A percentile compares a stretch with the other conserved stretches of the same genome.
Conservation (phyloP, 176 grass and related monocot species). For the Thalia dealbata region DNA sequence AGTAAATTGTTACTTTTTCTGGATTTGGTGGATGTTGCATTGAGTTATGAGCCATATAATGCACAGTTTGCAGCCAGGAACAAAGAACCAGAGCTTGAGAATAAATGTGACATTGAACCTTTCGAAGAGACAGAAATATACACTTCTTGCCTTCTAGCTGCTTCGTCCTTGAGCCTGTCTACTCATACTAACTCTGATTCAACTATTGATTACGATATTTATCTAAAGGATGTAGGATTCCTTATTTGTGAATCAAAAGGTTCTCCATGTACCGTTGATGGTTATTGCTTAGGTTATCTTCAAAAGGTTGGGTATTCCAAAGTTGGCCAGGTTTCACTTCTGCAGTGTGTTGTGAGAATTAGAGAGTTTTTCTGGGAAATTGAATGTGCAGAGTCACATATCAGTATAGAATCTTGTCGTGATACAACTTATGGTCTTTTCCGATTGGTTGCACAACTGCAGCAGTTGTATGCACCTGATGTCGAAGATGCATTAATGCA, state of each 20-base stretch:
- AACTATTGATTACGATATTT: slow-evolving; percentile 54
- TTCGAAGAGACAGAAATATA: slow-evolving; percentile 18
- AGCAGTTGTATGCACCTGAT: slow-evolving; percentile 85
- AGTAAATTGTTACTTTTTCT: slow-evolving; percentile 58
- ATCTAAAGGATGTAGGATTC: slow-evolving; percentile 78
- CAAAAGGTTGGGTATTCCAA: slow-evolving; percentile 51
- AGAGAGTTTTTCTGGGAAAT: slow-evolving; percentile 59
- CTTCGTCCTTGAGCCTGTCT: slow-evolving; percentile 77
- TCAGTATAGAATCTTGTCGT: slow-evolving; percentile 59
- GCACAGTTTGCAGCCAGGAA: slow-evolving; percentile 23
- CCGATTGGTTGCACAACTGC: slow-evolving; percentile 59
- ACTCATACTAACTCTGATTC: slow-evolving; percentile 42
- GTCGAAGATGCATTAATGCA: slow-evolving; percentile 71
- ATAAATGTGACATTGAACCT: slow-evolving; percentile 26
- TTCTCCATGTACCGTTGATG: slow-evolving; percentile 34
- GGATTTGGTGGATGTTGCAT: slow-evolving; percentile 79
- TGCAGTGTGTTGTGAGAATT: slow-evolving; percentile 55
- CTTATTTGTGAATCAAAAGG: slow-evolving; percentile 58
- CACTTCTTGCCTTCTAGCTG: slow-evolving; percentile 78
- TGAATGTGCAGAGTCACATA: slow-evolving; percentile 68
- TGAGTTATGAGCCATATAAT: slow-evolving; percentile 80
- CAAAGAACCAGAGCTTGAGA: slow-evolving; percentile 28
- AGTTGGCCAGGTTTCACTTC: slow-evolving; percentile 52
- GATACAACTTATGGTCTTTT: slow-evolving; percentile 73
- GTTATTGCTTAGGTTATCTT: slow-evolving; percentile 54